Base-by-base conservation (phyloP, 768 basidiomycete genomes). In the Paxillus involutus region DNA sequence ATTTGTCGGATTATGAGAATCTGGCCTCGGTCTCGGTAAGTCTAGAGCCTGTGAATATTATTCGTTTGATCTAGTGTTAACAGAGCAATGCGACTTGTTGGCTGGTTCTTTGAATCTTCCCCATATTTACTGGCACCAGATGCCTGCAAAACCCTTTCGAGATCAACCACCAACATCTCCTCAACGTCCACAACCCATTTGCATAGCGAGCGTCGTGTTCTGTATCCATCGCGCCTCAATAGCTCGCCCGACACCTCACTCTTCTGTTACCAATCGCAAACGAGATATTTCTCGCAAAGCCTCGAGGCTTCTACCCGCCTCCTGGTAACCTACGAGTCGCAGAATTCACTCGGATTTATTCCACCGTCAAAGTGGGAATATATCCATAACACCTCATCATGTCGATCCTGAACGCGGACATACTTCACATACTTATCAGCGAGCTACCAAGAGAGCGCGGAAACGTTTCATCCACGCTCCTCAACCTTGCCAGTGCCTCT, bases 371-470 rank as follows among this genome's bases (percentile, higher is more conserved):
- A 47, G 33, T 29, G 30, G 17, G 44, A 16, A 21, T 35, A 7
- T 45, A 7, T 11, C 30, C 56, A 11, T 40, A 47, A 40, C 42
- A 40, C 29, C 53, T 44, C 33, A 26, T 17, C 52, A 70, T 70
- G 69, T 67, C 69, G 16, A 53, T 59, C 32, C 59, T 70, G 37
- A 67, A 71, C 66, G 69, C 64, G 21, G 69, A 70, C 60, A 72
- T 70, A 19, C 64, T 68, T 37, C 69, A 69, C 51, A 69, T 70
- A 57, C 60, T 70, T 60, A 67, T 71, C 61, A 49, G 51, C 16
- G 66, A 69, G 11, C 62, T 72, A 39, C 43, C 55, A 4, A 54
- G 30, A 16, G 55, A 60, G 24, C 42, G 30, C 11, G 32, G 51
- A 0, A 2, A 48, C 12, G 48, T 58, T 42, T 54, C 59, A 0